Percentiles rank a stretch among this genome's conserved stretches.
Evolutionary conservation across 768 basidiomycete species (phyloP).

Genomic region (Termitomyces sp.): DNA sequence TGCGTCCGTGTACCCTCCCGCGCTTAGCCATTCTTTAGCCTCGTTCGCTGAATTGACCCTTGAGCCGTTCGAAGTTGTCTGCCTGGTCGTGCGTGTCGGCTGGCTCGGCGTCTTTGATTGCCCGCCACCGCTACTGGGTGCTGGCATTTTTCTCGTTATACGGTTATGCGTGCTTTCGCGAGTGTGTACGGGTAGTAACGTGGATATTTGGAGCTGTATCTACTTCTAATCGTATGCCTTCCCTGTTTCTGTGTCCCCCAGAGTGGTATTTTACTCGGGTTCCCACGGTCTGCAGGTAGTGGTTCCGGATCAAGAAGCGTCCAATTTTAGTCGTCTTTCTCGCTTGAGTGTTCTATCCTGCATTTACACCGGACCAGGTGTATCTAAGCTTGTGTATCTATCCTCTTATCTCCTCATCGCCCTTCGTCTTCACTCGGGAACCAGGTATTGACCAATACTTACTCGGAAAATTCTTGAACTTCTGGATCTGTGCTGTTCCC

Average conservation of each 20-base stretch:
- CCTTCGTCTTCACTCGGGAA: too few relatives aligned
- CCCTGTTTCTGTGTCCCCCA: neutral
- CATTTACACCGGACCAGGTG: too few relatives aligned
- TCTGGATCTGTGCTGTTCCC: too few relatives aligned
- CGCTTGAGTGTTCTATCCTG: too few relatives aligned
- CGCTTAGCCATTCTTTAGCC: neutral
- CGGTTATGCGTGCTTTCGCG: neutral
- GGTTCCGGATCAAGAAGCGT: neutral
- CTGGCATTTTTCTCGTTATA: neutral
- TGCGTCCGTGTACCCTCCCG: neutral
- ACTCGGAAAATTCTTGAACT: too few relatives aligned
- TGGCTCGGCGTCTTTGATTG: too few relatives aligned
- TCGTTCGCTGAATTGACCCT: neutral
- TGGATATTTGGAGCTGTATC: neutral
- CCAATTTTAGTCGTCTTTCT: too few relatives aligned
- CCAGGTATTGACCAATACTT: too few relatives aligned
- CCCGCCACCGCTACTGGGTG: neutral
- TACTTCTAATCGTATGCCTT: neutral
- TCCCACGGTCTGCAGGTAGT: neutral
- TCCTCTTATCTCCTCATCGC: too few relatives aligned
- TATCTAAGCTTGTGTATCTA: too few relatives aligned
- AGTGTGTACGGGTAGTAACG: neutral
- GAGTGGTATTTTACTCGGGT: neutral
- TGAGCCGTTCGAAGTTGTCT: neutral
- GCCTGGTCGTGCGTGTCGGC: too few relatives aligned